A percentile compares a stretch with the other conserved stretches of the same genome.
phyloP scores from a whole-genome alignment of 2,329 filamentous ascomycete genomes.

The Hypomyces perniciosus region DNA sequence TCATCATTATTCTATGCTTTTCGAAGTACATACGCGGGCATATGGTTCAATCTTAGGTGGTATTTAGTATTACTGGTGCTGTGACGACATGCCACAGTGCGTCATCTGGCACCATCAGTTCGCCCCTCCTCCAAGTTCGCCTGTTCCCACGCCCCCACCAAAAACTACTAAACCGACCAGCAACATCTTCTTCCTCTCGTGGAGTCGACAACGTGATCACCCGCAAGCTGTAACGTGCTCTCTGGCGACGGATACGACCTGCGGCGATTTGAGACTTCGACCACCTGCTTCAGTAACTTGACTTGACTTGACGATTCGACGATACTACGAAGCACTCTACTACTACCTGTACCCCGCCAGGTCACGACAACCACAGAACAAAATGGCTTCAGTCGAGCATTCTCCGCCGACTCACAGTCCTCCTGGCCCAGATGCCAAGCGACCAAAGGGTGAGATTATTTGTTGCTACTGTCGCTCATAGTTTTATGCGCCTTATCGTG shows the following conservation, averaged over 20 bases:
- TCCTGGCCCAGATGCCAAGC: conserved; percentile 34
- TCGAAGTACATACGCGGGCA: too few species aligned
- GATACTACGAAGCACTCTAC: too few species aligned
- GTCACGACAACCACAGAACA: conserved; percentile 12
- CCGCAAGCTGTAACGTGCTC: conserved; percentile 1
- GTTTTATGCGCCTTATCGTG: not conserved
- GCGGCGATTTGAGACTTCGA: not conserved
- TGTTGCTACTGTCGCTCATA: not conserved
- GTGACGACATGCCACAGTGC: conserved; percentile 11
- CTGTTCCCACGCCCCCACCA: not conserved
- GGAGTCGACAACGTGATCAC: conserved; percentile 8
- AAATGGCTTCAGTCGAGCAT: conserved; percentile 37
- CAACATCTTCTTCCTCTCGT: not conserved
- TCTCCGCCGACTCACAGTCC: conserved; percentile 36
- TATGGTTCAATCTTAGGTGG: too few species aligned
- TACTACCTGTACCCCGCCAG: not conserved
- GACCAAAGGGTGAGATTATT: conserved; percentile 38
- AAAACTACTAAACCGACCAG: not conserved
- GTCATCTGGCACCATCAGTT: conserved; percentile 9
- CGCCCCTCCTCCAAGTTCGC: not conserved
- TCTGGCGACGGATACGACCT: conserved; percentile 1
- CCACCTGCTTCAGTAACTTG: too few species aligned
- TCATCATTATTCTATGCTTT: too few species aligned
- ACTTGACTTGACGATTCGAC: too few species aligned
- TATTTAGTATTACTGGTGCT: not conserved